These are phyloP conservation scores for Fusarium vanettenii DNA, from an alignment of 2,329 filamentous ascomycete genomes.

Conservation along the genomic window DNA sequence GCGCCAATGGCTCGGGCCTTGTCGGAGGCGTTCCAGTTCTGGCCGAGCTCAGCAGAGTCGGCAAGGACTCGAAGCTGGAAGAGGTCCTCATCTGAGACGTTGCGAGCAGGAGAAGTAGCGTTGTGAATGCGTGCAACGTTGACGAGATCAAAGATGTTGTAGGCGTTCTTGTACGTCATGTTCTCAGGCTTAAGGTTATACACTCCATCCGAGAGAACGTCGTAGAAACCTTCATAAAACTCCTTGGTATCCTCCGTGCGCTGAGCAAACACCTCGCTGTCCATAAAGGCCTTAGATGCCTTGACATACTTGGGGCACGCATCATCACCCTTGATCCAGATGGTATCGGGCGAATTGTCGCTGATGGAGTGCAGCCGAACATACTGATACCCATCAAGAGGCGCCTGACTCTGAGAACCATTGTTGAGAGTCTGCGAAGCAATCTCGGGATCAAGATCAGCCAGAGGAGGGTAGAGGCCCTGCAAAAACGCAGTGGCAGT, in stretches of 20 bases:
- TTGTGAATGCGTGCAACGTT: slow-evolving; percentile 51
- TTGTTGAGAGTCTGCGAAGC: slow-evolving; percentile 47
- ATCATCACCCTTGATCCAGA: slow-evolving; percentile 53
- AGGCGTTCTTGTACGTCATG: slow-evolving; percentile 50
- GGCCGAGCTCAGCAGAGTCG: slow-evolving; percentile 47
- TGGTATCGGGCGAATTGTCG: slow-evolving; percentile 48
- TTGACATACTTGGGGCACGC: slow-evolving; percentile 45
- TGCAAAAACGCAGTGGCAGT: slow-evolving; percentile 52
- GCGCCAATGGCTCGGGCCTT: slow-evolving; percentile 46
- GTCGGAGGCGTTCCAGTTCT: slow-evolving; percentile 48
- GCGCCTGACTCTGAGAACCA: slow-evolving; percentile 42
- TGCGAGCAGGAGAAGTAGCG: slow-evolving; percentile 43
- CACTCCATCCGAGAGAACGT: slow-evolving; percentile 43
- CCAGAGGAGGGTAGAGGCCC: slow-evolving; percentile 49
- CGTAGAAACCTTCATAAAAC: slow-evolving; percentile 48
- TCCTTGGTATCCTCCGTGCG: slow-evolving; percentile 43
- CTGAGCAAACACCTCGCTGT: slow-evolving; percentile 43
- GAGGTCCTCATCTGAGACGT: slow-evolving; percentile 48
- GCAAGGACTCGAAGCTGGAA: slow-evolving; percentile 48
- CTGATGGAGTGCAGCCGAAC: slow-evolving; percentile 46
- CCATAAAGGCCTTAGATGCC: slow-evolving; percentile 42
- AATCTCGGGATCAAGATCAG: slow-evolving; percentile 41
- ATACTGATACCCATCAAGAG: slow-evolving; percentile 51
- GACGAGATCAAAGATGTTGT: slow-evolving; percentile 51
- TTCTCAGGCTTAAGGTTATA: slow-evolving; percentile 47